A percentile compares a stretch with the other conserved stretches of the same genome.
Conservation (phyloP, 2,329 filamentous ascomycete species). For the Ophiostoma novo-ulmi region DNA sequence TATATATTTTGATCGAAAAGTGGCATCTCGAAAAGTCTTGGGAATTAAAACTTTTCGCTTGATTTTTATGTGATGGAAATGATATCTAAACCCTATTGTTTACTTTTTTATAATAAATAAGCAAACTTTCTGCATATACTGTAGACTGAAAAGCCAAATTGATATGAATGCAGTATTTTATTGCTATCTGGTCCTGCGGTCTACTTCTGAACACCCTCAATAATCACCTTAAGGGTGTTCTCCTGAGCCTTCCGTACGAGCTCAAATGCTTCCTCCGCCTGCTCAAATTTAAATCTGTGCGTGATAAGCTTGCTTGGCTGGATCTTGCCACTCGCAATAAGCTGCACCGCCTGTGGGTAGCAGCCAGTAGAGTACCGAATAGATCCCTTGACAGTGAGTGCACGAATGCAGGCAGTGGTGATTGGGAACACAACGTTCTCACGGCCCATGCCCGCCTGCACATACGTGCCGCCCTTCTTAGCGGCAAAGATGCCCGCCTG, state of each 20-base stretch:
- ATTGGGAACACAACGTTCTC: constrained; percentile 47
- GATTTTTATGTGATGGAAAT: too few species aligned
- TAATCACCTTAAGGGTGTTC: constrained; percentile 24
- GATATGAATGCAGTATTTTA: background rate
- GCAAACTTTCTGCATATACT: too few species aligned
- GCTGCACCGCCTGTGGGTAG: constrained; percentile 45
- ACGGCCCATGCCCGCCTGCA: constrained; percentile 48
- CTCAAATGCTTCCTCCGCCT: constrained; percentile 25
- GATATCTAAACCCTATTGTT: too few species aligned
- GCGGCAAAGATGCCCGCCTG: constrained; percentile 61
- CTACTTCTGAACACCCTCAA: background rate
- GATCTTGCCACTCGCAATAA: constrained; percentile 44
- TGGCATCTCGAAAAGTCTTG: too few species aligned
- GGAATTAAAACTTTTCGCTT: too few species aligned
- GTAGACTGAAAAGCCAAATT: too few species aligned
- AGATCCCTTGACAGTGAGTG: constrained; percentile 39
- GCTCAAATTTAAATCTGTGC: constrained; percentile 32
- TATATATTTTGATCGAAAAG: too few species aligned
- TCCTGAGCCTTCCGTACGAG: constrained; percentile 22
- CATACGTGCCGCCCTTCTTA: constrained; percentile 42
- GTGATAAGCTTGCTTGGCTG: constrained; percentile 36
- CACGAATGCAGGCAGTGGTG: constrained; percentile 44
- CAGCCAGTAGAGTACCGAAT: constrained; percentile 48
- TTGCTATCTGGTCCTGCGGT: background rate
- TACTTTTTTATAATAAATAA: too few species aligned